phyloP scores from a whole-genome alignment of 148 eudicot species.

The Vaccinium corymbosum region DNA sequence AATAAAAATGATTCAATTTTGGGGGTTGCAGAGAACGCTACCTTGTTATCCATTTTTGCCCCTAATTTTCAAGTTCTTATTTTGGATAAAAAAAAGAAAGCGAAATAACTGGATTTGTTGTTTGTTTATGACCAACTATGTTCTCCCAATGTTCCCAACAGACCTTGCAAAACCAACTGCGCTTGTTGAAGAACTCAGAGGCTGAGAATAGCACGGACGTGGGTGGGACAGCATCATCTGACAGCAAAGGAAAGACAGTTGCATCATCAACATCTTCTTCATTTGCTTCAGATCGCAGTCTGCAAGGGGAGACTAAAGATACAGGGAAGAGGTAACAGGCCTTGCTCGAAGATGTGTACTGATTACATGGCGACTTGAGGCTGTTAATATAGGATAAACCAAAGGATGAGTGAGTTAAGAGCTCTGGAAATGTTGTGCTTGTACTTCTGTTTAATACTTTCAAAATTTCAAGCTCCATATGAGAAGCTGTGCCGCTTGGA shows the following conservation, averaged over 20 bases:
- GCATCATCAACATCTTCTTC: slow-evolving; percentile 39
- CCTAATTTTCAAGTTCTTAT: too few species aligned
- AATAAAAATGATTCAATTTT: neutral
- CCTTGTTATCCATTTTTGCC: neutral
- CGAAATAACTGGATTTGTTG: neutral
- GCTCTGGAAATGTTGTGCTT: slow-evolving; percentile 5
- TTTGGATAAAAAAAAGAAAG: too few species aligned
- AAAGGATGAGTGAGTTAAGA: slow-evolving; percentile 1
- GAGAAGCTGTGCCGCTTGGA: neutral
- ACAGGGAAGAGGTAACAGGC: slow-evolving; percentile 1
- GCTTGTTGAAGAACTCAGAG: slow-evolving; percentile 32
- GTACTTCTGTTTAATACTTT: neutral
- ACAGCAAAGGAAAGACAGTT: slow-evolving; percentile 40
- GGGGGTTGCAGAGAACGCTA: neutral
- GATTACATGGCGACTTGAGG: neutral
- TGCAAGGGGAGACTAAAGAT: slow-evolving; percentile 26
- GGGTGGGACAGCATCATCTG: slow-evolving; percentile 28
- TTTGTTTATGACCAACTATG: neutral
- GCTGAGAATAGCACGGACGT: slow-evolving; percentile 33
- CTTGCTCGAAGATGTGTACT: neutral
- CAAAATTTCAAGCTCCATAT: neutral
- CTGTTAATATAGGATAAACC: slow-evolving; percentile 10
- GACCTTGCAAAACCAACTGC: slow-evolving; percentile 60
- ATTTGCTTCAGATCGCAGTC: slow-evolving; percentile 18
- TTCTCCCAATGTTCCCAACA: slow-evolving; percentile 19